These are phyloP conservation scores for Penicillium sp. DNA, from an alignment of 2,329 filamentous ascomycete genomes.

Conservation along the genomic window DNA sequence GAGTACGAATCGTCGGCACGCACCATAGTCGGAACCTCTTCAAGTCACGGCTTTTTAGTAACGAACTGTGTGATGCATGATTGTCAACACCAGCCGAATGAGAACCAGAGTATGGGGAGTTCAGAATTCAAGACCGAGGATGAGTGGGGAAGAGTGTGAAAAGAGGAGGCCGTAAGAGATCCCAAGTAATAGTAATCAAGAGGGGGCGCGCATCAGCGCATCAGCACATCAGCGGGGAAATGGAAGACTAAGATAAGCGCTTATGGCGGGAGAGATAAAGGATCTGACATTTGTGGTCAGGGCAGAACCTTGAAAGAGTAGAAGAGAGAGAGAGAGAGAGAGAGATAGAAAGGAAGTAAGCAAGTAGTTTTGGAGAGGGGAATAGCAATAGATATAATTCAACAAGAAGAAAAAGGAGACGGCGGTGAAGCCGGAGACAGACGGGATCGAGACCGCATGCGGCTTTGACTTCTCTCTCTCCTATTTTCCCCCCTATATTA, in stretches of 20 bases:
- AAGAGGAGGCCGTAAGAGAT: neutral
- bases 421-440: constrained; percentile 23
- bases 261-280: constrained; percentile 6
- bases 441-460: constrained; percentile 21
- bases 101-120: neutral
- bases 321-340: neutral
- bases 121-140: neutral
- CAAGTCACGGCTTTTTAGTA: constrained; percentile 14
- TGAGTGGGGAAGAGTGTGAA: neutral
- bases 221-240: constrained; percentile 12
- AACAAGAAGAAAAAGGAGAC: constrained; percentile 9
- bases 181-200: neutral
- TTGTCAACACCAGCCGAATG: constrained; percentile 4
- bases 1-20: constrained; percentile 16
- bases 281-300: neutral
- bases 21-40: constrained; percentile 17
- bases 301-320: neutral
- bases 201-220: constrained; percentile 1
- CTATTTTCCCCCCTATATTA: neutral
- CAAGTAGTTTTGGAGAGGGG: neutral
- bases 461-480: constrained; percentile 3
- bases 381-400: neutral
- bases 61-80: constrained; percentile 18
- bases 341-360: neutral
- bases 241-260: constrained; percentile 3